Evolutionary conservation across 78 protist species (phyloP).

Genomic region (Polysphondylium violaceum): DNA sequence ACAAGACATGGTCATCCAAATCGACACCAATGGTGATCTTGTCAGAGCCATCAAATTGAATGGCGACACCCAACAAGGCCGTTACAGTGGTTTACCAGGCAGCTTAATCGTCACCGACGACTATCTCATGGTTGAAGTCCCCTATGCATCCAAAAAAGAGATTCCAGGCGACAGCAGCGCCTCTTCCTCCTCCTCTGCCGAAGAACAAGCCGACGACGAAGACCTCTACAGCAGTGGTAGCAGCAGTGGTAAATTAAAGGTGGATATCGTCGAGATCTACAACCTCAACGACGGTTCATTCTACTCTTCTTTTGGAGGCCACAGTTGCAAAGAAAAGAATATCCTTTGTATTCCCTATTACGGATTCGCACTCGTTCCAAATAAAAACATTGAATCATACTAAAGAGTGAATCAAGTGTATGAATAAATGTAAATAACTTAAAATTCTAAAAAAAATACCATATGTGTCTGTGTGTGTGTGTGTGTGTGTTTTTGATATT

Average conservation of each 20-base stretch:
- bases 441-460: no score
- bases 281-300: slow-evolving; percentile 12
- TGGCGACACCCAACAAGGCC: not conserved
- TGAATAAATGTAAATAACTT: no score
- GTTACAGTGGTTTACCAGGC: slow-evolving; percentile 25
- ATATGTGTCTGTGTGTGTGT: no score
- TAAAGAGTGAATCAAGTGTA: no score
- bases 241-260: not conserved
- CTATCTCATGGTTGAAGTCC: slow-evolving; percentile 41
- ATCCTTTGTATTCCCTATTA: slow-evolving; percentile 41
- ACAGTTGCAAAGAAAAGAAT: slow-evolving; percentile 44
- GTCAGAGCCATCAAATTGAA: not conserved
- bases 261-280: slow-evolving; percentile 29
- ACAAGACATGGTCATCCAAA: slow-evolving; percentile 35
- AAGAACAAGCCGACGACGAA: no score
- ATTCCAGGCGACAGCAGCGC: not conserved
- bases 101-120: slow-evolving; percentile 5
- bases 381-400: not conserved
- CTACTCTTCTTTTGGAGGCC: slow-evolving; percentile 45
- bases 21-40: slow-evolving; percentile 3
- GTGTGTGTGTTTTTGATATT: no score
- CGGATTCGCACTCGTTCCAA: slow-evolving; percentile 56
- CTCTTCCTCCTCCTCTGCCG: not conserved
- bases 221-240: no score
- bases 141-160: slow-evolving; percentile 56